Percentiles rank a stretch among this genome's conserved stretches.
phyloP scores from a whole-genome alignment of 2,329 filamentous ascomycete species.

The Samsoniella hepiali region DNA sequence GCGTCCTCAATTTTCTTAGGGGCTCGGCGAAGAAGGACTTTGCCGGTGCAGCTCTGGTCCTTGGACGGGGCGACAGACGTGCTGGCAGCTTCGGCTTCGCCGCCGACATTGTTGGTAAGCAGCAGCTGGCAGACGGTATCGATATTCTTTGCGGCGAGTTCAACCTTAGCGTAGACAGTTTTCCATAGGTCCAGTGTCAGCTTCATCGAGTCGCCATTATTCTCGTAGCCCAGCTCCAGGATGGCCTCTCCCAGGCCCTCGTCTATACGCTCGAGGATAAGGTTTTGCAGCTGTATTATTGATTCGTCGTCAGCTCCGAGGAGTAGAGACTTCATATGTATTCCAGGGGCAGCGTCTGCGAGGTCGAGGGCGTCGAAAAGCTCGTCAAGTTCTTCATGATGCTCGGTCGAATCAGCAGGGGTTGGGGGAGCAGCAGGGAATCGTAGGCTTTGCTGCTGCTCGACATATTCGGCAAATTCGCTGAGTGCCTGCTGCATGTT shows the following conservation, averaged over 20 bases:
- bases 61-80: conserved; percentile 53
- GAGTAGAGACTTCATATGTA: conserved; percentile 73
- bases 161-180: conserved; percentile 63
- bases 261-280: conserved; percentile 66
- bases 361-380: conserved; percentile 87
- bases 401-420: conserved; percentile 40
- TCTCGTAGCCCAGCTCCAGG: conserved; percentile 89
- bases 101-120: conserved; percentile 87
- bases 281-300: conserved; percentile 58
- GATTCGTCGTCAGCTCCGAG: conserved; percentile 61
- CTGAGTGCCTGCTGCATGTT: conserved; percentile 62
- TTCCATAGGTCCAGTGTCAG: conserved; percentile 75
- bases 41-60: conserved; percentile 75
- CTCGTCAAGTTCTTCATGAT: conserved; percentile 81
- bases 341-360: conserved; percentile 63
- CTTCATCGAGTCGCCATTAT: conserved; percentile 80
- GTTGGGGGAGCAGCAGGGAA: conserved; percentile 44
- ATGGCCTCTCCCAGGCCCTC: conserved; percentile 87
- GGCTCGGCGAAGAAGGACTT: conserved; percentile 74
- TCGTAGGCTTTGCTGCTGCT: conserved; percentile 81
- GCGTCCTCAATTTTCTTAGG: conserved; percentile 77
- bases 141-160: conserved; percentile 59
- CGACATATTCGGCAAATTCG: conserved; percentile 97
- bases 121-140: conserved; percentile 77
- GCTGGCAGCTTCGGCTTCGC: conserved; percentile 66